phyloP scores from a whole-genome alignment of 768 basidiomycete genomes.

The Russula earlei region DNA sequence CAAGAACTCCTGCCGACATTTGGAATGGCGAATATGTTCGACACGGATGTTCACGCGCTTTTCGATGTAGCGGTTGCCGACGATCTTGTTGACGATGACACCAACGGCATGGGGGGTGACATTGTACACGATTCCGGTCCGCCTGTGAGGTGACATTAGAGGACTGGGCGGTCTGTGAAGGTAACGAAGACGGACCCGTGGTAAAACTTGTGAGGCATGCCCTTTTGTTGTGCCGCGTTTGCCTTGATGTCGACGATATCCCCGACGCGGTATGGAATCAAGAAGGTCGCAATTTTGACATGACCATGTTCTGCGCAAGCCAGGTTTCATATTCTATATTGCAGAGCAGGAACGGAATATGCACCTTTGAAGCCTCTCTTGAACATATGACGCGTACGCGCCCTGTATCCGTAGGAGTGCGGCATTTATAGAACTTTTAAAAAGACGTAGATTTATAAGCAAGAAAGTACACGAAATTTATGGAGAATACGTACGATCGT shows the following conservation, averaged over 20 bases:
- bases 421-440: constrained; percentile 80
- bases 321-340: not conserved
- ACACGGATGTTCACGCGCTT: constrained; percentile 98
- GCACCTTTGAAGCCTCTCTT: constrained; percentile 96
- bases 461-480: constrained; percentile 15
- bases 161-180: not conserved
- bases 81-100: constrained; percentile 96
- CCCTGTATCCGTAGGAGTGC: constrained; percentile 99
- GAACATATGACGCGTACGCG: constrained; percentile 99
- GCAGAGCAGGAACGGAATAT: constrained; percentile 22
- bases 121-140: constrained; percentile 98
- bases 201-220: constrained; percentile 99
- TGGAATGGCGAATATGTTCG: constrained; percentile 94
- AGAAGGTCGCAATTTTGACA: constrained; percentile 85
- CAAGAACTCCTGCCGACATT: constrained; percentile 96
- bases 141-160: constrained; percentile 38
- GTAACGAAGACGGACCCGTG: constrained; percentile 63
- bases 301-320: constrained; percentile 67
- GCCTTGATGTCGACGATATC: constrained; percentile 99
- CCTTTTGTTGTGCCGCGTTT: constrained; percentile 98
- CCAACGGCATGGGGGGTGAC: constrained; percentile 92
- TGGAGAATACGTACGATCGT: constrained; percentile 32
- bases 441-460: not conserved
- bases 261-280: constrained; percentile 88
- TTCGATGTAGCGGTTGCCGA: constrained; percentile 98